Evolutionary conservation across 805 yeast genomes (phyloP), one percentile per base, ranked within the genome.

Genomic region (Barnettozyma pratensis): DNA sequence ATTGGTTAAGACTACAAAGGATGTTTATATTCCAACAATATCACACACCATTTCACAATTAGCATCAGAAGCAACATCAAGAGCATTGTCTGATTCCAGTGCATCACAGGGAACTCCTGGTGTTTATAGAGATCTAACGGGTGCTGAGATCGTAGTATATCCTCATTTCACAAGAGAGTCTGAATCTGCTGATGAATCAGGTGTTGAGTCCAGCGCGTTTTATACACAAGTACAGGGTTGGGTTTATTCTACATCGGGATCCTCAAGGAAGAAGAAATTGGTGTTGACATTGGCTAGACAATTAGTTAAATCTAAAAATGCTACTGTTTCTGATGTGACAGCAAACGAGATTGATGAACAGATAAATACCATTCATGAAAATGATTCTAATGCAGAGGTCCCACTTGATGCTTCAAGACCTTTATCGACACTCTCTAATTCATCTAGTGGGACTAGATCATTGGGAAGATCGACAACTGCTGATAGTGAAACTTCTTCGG

Each of bases 201-300:
- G 31, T 9, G 10, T 4, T 12, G 37, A 38, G 3, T 64, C 61
- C 12, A 59, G 59, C 7, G 72, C 70, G 45, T 79, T 71, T 53
- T 76, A 76, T 37, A 77, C 85, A 2, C 80, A 80, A 35, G 79
- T 91, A 3, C 74, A 87, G 40, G 96, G 97, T 6, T 79, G 86
- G 76, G 73, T 79, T 9, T 75, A 59, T 46, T 73, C 86, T 39
- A 88, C 90, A 0, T 95, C 95, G 1, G 70, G 76, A 7, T 76
- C 81, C 72, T 76, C 78, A 31, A 71, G 95, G 39, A 88, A 85
- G 59, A 88, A 89, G 64, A 70, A 83, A 49, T 63, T 91, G 40
- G 70, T 91, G 32, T 63, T 85, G 26, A 75, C 89, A 0, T 65
- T 89, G 40, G 87, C 89, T 4, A 79, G 79, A 51, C 89, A 87